These are phyloP conservation scores for Penicillium corylophilum DNA, from an alignment of 2,329 filamentous ascomycete species.

Conservation along the genomic window DNA sequence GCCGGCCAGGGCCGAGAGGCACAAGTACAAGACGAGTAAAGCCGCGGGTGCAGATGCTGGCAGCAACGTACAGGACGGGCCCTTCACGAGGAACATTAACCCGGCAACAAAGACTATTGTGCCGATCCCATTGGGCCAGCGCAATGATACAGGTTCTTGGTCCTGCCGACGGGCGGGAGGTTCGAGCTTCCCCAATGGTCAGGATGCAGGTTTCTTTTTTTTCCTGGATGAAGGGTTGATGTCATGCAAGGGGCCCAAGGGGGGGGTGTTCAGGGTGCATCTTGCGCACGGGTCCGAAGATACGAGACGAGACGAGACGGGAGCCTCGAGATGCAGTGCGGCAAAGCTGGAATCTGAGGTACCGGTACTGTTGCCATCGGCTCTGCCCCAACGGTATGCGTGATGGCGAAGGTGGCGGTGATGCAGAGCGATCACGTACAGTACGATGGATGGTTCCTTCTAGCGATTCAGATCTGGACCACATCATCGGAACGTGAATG, in stretches of 20 bases:
- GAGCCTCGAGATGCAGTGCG: too few species aligned
- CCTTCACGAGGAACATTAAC: constrained; percentile 10
- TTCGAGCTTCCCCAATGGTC: constrained; percentile 11
- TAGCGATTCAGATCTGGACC: constrained; percentile 20
- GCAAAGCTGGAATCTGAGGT: too few species aligned
- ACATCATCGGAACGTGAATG: constrained; percentile 13
- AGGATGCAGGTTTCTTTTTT: neutral
- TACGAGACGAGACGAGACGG: too few species aligned
- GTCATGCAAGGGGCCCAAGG: constrained; percentile 20
- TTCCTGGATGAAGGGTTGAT: constrained; percentile 4
- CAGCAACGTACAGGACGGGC: constrained; percentile 1
- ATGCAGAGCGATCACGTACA: constrained; percentile 21
- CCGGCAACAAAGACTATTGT: constrained; percentile 12
- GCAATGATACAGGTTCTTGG: neutral
- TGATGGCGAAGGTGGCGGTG: constrained; percentile 19
- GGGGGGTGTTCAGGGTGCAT: neutral
- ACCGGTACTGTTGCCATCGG: neutral
- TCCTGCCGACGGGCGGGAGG: neutral
- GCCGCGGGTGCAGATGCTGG: constrained; percentile 3
- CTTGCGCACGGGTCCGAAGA: constrained; percentile 13
- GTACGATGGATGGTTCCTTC: constrained; percentile 1
- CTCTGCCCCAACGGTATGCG: constrained; percentile 5
- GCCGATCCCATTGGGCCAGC: neutral
- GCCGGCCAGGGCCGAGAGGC: neutral
- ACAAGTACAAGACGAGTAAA: neutral